These are phyloP conservation scores for Neurospora sp. DNA, from an alignment of 495 filamentous ascomycete species.

Conservation along the genomic window DNA sequence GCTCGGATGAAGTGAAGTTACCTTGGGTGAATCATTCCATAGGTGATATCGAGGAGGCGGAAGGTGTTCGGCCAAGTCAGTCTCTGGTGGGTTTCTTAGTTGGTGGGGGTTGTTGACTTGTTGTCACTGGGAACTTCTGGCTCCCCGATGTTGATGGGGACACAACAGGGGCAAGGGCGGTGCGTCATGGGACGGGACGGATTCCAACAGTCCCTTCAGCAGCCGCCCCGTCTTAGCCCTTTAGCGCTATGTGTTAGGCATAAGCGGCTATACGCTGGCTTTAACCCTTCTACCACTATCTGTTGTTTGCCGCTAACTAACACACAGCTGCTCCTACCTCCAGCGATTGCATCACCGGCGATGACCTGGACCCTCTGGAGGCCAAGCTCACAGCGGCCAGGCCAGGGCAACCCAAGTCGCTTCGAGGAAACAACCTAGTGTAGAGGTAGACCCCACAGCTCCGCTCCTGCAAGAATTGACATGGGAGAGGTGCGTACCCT, in stretches of 20 bases:
- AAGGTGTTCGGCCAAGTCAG: background rate
- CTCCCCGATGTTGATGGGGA: background rate
- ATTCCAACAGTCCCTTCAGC: background rate
- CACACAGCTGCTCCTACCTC: background rate
- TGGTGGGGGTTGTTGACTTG: background rate
- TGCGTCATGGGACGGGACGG: background rate
- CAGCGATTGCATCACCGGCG: background rate
- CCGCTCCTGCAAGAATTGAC: background rate
- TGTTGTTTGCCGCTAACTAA: background rate
- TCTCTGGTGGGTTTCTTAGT: background rate
- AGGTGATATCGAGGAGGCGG: background rate
- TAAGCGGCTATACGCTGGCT: background rate
- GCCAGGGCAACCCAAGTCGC: background rate
- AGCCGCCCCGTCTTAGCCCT: background rate
- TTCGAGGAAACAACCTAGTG: background rate
- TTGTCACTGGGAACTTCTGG: background rate
- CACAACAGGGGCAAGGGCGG: background rate
- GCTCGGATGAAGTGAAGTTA: background rate
- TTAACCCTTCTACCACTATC: background rate
- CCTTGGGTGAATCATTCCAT: background rate
- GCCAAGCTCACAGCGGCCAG: background rate
- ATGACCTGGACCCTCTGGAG: background rate
- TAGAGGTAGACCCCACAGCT: background rate
- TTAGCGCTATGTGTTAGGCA: background rate
- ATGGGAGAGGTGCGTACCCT: background rate